phyloP scores from a whole-genome alignment of 1,139 yeast genomes.

The Saccharomycopsis crataegensis region DNA sequence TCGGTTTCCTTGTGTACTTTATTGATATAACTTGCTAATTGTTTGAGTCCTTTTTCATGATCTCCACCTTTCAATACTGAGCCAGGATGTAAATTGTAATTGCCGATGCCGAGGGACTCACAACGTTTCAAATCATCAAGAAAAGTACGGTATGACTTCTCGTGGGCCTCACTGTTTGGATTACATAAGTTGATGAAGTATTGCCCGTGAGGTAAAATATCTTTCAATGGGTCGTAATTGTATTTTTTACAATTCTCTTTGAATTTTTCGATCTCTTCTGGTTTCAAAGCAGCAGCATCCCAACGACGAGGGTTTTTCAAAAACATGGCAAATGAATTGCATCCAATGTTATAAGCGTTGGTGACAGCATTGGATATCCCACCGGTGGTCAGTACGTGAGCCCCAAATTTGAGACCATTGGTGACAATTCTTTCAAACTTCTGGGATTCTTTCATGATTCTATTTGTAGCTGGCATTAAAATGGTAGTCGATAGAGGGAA shows the following conservation, averaged over 20 bases:
- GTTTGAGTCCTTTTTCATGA: slow-evolving; percentile 52
- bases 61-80: slow-evolving; percentile 67
- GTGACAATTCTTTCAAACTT: background rate
- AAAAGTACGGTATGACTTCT: slow-evolving; percentile 70
- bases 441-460: background rate
- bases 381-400: slow-evolving; percentile 70
- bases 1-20: slow-evolving; percentile 63
- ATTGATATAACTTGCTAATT: slow-evolving; percentile 74
- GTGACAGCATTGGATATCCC: slow-evolving; percentile 68
- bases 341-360: slow-evolving; percentile 68
- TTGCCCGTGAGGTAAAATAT: slow-evolving; percentile 89
- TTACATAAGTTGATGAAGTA: slow-evolving; percentile 88
- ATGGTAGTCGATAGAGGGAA: background rate
- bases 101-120: slow-evolving; percentile 74
- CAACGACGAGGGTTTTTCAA: slow-evolving; percentile 87
- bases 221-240: slow-evolving; percentile 66
- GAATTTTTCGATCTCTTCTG: slow-evolving; percentile 62
- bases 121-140: slow-evolving; percentile 83
- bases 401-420: slow-evolving; percentile 54
- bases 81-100: slow-evolving; percentile 94
- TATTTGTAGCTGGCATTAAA: background rate
- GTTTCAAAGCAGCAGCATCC: slow-evolving; percentile 71
- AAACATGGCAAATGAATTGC: slow-evolving; percentile 82
- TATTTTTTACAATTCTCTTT: slow-evolving; percentile 50
- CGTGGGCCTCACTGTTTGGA: slow-evolving; percentile 75